Conservation (phyloP, 2,329 filamentous ascomycete genomes). For the Elsinoe australis region DNA sequence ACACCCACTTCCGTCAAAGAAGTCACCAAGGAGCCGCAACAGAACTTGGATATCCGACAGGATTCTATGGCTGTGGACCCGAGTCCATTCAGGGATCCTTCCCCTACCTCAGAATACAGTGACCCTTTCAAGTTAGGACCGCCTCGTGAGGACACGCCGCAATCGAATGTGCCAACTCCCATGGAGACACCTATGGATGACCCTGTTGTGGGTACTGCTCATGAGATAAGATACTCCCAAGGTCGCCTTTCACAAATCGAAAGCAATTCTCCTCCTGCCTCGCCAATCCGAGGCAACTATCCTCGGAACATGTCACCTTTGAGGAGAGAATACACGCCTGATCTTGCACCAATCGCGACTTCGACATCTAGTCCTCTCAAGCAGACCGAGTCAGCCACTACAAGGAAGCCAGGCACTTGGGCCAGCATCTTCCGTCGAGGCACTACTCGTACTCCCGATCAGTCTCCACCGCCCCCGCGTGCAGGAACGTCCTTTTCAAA, state of each 20-base stretch:
- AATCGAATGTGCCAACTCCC: slow-evolving; percentile 4
- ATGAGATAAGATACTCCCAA: slow-evolving; percentile 41
- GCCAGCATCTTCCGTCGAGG: slow-evolving; percentile 67
- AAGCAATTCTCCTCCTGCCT: slow-evolving; percentile 32
- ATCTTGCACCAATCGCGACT: slow-evolving; percentile 27
- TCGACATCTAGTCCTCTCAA: slow-evolving; percentile 34
- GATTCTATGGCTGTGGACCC: background rate
- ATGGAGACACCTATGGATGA: slow-evolving; percentile 26
- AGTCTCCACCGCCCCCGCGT: slow-evolving; percentile 42
- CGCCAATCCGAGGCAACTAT: slow-evolving; percentile 33
- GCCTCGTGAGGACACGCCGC: slow-evolving; percentile 19
- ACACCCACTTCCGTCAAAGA: slow-evolving; percentile 31
- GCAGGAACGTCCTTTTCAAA: slow-evolving; percentile 68
- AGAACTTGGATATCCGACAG: background rate
- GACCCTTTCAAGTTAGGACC: slow-evolving; percentile 13
- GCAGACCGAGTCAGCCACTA: slow-evolving; percentile 12
- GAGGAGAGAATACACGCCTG: slow-evolving; percentile 15
- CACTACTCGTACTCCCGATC: slow-evolving; percentile 32
- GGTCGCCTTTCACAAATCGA: slow-evolving; percentile 31
- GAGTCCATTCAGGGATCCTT: slow-evolving; percentile 15
- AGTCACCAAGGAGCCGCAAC: slow-evolving; percentile 26
- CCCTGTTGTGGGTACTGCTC: slow-evolving; percentile 42
- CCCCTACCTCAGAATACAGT: slow-evolving; percentile 1
- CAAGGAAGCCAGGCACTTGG: slow-evolving; percentile 43
- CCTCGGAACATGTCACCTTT: slow-evolving; percentile 43